Evolutionary conservation across 139 green algal species (phyloP).

Genomic region (Coelastrella sp.): DNA sequence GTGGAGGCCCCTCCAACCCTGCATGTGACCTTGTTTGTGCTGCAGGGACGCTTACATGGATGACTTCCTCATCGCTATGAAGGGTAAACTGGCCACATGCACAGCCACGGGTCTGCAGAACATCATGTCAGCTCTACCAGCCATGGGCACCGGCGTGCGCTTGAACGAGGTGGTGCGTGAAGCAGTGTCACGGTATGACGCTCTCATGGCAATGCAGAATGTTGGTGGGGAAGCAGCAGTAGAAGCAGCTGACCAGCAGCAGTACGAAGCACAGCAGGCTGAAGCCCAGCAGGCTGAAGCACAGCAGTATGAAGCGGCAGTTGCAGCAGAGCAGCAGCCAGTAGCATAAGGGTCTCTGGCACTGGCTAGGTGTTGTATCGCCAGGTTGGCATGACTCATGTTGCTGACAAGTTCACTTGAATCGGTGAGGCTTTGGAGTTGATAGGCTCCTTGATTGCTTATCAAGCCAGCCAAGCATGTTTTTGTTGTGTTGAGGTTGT

Average conservation of each 20-base stretch:
- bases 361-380: too few species aligned
- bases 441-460: too few species aligned
- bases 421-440: too few species aligned
- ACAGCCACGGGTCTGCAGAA: conserved; percentile 27
- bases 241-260: conserved; percentile 20
- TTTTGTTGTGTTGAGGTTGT: too few species aligned
- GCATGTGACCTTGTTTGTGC: too few species aligned
- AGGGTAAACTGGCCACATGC: conserved; percentile 32
- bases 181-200: conserved; percentile 28
- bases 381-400: too few species aligned
- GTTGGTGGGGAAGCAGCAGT: conserved; percentile 8
- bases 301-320: not conserved
- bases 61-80: conserved; percentile 26
- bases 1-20: too few species aligned
- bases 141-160: conserved; percentile 25
- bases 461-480: too few species aligned
- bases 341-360: not conserved
- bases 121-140: conserved; percentile 27
- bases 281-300: not conserved
- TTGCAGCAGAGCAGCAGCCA: not conserved
- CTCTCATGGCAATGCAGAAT: conserved; percentile 16
- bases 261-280: conserved; percentile 10
- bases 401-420: too few species aligned
- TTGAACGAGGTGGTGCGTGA: conserved; percentile 33
- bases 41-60: conserved; percentile 42